phyloP scores from a whole-genome alignment of 495 filamentous ascomycete species.

The Daldinia childiae region DNA sequence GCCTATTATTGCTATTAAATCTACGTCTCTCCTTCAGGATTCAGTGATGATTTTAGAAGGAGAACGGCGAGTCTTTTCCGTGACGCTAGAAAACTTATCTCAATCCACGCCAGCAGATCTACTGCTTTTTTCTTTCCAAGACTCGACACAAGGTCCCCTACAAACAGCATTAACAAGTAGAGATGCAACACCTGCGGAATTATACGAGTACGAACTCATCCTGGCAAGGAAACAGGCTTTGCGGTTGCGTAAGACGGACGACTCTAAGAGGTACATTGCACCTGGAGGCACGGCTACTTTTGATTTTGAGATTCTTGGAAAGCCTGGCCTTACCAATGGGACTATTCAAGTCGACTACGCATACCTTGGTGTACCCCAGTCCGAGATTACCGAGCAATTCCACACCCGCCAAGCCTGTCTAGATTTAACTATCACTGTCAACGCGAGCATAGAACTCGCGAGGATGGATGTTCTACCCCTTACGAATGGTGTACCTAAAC shows the following conservation, averaged over 20 bases:
- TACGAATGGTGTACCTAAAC: slow-evolving; percentile 57
- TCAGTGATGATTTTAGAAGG: slow-evolving; percentile 93
- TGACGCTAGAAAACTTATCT: slow-evolving; percentile 84
- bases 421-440: slow-evolving; percentile 88
- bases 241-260: slow-evolving; percentile 65
- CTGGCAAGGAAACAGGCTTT: slow-evolving; percentile 78
- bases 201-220: slow-evolving; percentile 86
- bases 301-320: slow-evolving; percentile 84
- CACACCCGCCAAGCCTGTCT: slow-evolving; percentile 85
- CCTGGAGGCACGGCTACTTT: slow-evolving; percentile 77
- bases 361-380: slow-evolving; percentile 68
- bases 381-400: slow-evolving; percentile 74
- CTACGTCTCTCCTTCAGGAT: slow-evolving; percentile 80
- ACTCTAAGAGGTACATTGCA: slow-evolving; percentile 66
- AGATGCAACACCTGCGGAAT: slow-evolving; percentile 76
- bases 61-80: slow-evolving; percentile 76
- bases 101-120: slow-evolving; percentile 77
- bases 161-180: slow-evolving; percentile 78
- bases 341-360: slow-evolving; percentile 87
- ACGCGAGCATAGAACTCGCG: slow-evolving; percentile 83
- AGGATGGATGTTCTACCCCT: slow-evolving; percentile 83
- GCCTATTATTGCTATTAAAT: slow-evolving; percentile 77
- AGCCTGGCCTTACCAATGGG: slow-evolving; percentile 82
- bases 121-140: slow-evolving; percentile 84
- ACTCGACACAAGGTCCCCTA: slow-evolving; percentile 81